Percentiles rank a stretch among this genome's conserved stretches.
These are phyloP conservation scores for Leccinum obscurum DNA, from an alignment of 768 basidiomycete species.

Conservation along the genomic window DNA sequence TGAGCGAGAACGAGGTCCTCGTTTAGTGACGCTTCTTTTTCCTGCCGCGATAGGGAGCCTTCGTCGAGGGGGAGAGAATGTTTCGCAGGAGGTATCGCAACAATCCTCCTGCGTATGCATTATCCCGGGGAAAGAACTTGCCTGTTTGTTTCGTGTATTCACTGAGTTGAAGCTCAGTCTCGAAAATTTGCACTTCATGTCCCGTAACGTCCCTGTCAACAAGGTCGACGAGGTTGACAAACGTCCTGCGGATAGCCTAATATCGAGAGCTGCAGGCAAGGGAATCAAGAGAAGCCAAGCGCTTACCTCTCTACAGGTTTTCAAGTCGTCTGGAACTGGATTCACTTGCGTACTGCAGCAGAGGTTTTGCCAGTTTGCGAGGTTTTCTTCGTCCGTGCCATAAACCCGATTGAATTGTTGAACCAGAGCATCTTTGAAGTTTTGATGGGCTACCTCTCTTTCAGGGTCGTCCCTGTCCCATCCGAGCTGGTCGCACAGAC, in stretches of 20 bases:
- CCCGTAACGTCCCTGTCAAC: conserved; percentile 14
- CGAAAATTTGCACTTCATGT: not conserved
- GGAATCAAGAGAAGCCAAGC: not conserved
- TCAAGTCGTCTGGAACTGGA: conserved; percentile 8
- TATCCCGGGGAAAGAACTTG: conserved; percentile 18
- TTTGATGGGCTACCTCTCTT: not conserved
- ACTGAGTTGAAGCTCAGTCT: conserved; percentile 10
- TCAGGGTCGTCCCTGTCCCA: conserved; percentile 2
- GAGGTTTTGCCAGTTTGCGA: conserved; percentile 13
- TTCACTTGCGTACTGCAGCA: conserved; percentile 8
- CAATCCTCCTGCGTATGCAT: conserved; percentile 17
- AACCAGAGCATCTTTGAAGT: conserved; percentile 16
- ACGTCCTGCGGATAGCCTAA: not conserved
- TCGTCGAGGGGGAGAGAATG: conserved; percentile 5
- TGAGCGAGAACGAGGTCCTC: conserved; percentile 11
- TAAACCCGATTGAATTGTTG: conserved; percentile 18
- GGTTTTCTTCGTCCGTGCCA: conserved; percentile 5
- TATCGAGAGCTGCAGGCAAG: not conserved
- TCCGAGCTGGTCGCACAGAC: conserved; percentile 9
- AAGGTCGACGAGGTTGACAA: conserved; percentile 23
- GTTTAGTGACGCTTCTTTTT: conserved; percentile 9
- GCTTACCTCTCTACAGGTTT: conserved; percentile 15
- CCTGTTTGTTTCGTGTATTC: conserved; percentile 9
- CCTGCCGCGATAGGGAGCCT: not conserved
- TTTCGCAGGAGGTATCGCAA: conserved; percentile 17